Evolutionary conservation across 441 rosid genomes (phyloP).

Genomic region (Adansonia grandidieri): DNA sequence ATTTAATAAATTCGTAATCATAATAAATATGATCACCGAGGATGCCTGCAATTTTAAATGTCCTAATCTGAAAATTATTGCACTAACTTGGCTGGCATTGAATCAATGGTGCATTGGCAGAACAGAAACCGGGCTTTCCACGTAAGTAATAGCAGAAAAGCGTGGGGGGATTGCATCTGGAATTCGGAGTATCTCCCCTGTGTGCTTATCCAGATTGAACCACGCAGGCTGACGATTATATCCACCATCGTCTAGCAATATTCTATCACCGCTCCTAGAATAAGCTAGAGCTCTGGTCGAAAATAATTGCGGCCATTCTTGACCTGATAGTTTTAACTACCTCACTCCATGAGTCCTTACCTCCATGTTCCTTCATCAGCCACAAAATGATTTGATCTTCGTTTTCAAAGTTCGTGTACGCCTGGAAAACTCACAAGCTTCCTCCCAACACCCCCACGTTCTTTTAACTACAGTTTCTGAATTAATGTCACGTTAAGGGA

Average conservation of each 20-base stretch:
- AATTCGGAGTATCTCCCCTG: not conserved
- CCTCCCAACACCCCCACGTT: not conserved
- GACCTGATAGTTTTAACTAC: not conserved
- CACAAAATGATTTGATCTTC: not conserved
- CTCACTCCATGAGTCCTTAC: not conserved
- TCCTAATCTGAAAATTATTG: no score
- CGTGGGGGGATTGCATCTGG: not conserved
- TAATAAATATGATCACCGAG: no score
- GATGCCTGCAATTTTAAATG: no score
- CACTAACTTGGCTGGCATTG: not conserved
- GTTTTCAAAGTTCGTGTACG: not conserved
- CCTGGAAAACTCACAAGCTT: not conserved
- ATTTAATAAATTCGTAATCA: not conserved
- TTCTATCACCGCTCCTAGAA: not conserved
- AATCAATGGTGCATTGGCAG: not conserved
- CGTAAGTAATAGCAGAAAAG: not conserved
- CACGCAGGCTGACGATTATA: no score
- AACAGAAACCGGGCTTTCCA: conserved; percentile 15
- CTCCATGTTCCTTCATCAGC: not conserved
- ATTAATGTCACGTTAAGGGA: not conserved
- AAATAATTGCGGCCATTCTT: not conserved
- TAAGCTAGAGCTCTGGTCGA: not conserved
- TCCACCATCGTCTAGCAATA: not conserved
- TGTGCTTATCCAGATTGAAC: not conserved
- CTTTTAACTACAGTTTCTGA: not conserved